Conservation (phyloP, 2,329 filamentous ascomycete species). For the Massarina eburnea region DNA sequence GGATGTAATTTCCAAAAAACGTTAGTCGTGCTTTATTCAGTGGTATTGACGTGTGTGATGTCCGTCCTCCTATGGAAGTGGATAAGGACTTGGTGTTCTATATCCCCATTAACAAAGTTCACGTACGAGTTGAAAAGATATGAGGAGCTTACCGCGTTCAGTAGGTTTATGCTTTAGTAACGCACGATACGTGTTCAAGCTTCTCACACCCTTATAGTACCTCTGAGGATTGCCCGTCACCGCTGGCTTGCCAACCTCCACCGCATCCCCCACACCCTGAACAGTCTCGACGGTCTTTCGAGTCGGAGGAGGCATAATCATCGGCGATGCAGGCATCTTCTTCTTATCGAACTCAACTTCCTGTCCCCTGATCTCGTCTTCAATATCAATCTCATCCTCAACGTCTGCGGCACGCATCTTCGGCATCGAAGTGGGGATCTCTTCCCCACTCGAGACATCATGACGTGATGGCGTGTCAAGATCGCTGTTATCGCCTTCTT, state of each 20-base stretch:
- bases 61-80: conserved; percentile 17
- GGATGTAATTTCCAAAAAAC: too few relatives aligned
- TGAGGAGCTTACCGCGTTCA: conserved; percentile 17
- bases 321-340: conserved; percentile 20
- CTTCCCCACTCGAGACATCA: conserved; percentile 9
- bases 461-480: conserved; percentile 8
- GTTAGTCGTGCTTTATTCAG: too few relatives aligned
- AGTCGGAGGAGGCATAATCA: conserved; percentile 26
- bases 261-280: conserved; percentile 6
- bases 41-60: too few relatives aligned
- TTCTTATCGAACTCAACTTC: conserved; percentile 25
- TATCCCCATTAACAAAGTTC: neutral
- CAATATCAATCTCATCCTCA: conserved; percentile 13
- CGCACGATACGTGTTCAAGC: conserved; percentile 24
- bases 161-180: conserved; percentile 19
- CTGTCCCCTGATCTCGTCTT: conserved; percentile 27
- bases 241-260: conserved; percentile 13
- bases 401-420: conserved; percentile 1
- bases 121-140: neutral
- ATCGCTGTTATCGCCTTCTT: conserved; percentile 15
- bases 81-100: conserved; percentile 21
- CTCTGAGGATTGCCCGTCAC: conserved; percentile 11
- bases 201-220: conserved; percentile 24
- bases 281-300: conserved; percentile 9
- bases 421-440: conserved; percentile 5